These are phyloP conservation scores for Hericium alpestre DNA, from an alignment of 768 basidiomycete genomes.

Conservation along the genomic window DNA sequence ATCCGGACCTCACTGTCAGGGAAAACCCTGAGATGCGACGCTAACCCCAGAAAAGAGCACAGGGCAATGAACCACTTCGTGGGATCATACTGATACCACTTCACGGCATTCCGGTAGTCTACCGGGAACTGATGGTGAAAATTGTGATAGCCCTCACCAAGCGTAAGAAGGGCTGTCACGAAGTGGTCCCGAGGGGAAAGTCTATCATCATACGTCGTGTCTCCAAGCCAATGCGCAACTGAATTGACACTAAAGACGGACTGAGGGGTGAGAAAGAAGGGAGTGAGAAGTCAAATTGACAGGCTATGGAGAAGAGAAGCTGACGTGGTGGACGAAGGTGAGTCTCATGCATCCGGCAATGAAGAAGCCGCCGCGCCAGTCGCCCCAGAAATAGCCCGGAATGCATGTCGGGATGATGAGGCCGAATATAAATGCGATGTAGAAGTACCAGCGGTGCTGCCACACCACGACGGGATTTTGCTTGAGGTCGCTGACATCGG, in stretches of 20 bases:
- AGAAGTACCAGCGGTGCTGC: conserved; percentile 41
- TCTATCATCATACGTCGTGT: conserved; percentile 46
- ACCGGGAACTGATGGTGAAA: conserved; percentile 52
- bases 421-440: conserved; percentile 32
- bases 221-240: conserved; percentile 47
- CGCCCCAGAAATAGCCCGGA: conserved; percentile 41
- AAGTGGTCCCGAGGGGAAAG: conserved; percentile 40
- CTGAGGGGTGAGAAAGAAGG: conserved; percentile 13
- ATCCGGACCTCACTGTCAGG: conserved; percentile 84
- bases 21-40: conserved; percentile 75
- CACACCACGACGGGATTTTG: conserved; percentile 37
- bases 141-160: conserved; percentile 85
- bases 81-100: conserved; percentile 64
- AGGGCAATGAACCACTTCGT: conserved; percentile 74
- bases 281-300: background rate
- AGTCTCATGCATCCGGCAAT: conserved; percentile 39
- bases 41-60: conserved; percentile 54
- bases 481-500: conserved; percentile 39
- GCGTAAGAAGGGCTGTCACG: conserved; percentile 41
- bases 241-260: conserved; percentile 52
- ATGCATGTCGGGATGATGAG: conserved; percentile 36
- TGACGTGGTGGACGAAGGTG: conserved; percentile 40
- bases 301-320: conserved; percentile 10
- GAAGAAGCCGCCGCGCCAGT: conserved; percentile 43
- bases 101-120: conserved; percentile 43